Base-by-base conservation (phyloP, 2,329 filamentous ascomycete species). In the Amylocarpus encephaloides region DNA sequence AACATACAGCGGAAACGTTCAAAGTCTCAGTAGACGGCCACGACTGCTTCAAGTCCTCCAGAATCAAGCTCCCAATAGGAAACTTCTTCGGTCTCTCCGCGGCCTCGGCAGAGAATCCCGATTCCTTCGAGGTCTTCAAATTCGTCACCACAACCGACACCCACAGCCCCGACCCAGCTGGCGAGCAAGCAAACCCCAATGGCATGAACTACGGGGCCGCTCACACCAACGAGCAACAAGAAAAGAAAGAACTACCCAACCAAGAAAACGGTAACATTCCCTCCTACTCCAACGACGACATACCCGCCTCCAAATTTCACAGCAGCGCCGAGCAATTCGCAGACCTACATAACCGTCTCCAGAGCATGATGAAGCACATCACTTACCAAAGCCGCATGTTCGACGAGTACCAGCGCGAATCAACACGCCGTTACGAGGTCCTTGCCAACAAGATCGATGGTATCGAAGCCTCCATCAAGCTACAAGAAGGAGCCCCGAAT, bases 91-190 rank as follows among this genome's bases (percentile, higher is more conserved):
- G 93, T 61, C 73, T 98, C 59, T 89, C 86, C 11, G 93, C 92
- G 38, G 87, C 88, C 13, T 92, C 88, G 2, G 87, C 88, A 29
- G 92, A 97, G 59, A 91, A 83, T 62, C 90, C 93, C 0, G 93
- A 98, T 70, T 95, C 89, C 5, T 95, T 96, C 63, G 93, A 98
- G 70, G 69, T 95, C 58, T 93, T 91, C 75, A 94, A 92, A 67
- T 79, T 97, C 65, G 77, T 86, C 33, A 80, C 93, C 46, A 80
- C 83, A 64, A 83, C 78, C 10, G 78, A 81, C 22, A 66, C 67
- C 29, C 66, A 61, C 30, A 54, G 48, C 62, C 50, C 62, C 26
- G 63, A 68, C 44, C 61, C 66, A 10, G 50, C 33, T 9, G 50
- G 43, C n/a, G 38, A 53, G 18, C 49, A 49, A 7, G 63, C n/a